phyloP scores from a whole-genome alignment of 306 rosid species.

The Delonix regia region DNA sequence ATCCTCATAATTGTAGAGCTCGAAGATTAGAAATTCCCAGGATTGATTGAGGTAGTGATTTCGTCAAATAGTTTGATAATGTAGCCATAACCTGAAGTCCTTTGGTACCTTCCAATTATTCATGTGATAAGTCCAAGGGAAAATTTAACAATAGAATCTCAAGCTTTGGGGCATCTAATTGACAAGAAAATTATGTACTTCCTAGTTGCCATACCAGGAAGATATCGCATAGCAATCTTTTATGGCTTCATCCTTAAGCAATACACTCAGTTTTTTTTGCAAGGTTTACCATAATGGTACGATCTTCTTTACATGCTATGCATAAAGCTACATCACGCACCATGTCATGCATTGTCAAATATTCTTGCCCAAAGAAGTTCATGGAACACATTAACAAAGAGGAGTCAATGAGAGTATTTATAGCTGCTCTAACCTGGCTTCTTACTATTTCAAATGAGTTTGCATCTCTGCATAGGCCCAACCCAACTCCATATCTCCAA shows the following conservation, averaged over 20 bases:
- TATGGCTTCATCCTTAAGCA: not conserved
- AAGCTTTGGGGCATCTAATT: not conserved
- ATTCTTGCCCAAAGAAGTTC: not conserved
- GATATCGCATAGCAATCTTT: not conserved
- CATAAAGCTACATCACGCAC: not conserved
- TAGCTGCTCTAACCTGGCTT: not conserved
- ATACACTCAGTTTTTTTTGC: not conserved
- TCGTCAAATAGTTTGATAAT: not conserved
- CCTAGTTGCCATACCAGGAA: not conserved
- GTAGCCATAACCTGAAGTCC: not conserved
- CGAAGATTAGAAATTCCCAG: not conserved
- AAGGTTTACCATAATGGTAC: not conserved
- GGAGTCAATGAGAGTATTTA: not conserved
- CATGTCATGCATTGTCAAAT: not conserved
- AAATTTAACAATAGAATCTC: not conserved
- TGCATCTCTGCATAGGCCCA: not conserved
- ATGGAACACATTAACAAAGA: not conserved
- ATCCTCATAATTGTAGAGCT: accelerated
- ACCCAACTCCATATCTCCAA: not conserved
- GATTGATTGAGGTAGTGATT: not conserved
- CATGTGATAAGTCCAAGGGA: not conserved
- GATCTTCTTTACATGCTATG: not conserved
- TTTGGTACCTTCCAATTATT: not conserved
- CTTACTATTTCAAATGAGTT: not conserved
- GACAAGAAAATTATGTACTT: not conserved